Base-by-base conservation (phyloP, 192 early-diverging fungal genomes). In the Helicostylum pulchrum region DNA sequence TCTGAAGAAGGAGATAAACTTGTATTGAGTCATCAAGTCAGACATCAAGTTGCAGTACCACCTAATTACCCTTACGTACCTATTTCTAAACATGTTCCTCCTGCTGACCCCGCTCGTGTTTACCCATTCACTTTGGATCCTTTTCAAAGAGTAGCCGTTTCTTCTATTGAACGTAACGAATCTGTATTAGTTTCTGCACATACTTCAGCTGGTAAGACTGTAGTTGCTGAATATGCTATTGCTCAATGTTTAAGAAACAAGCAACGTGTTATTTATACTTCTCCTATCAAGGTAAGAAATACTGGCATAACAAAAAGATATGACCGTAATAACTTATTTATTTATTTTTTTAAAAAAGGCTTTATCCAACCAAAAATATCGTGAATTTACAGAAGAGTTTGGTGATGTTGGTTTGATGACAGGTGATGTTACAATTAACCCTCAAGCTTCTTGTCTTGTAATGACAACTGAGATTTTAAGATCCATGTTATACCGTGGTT, bases 391-490 rank as follows among this genome's bases (percentile, higher is more conserved):
- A 55, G 88, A 90, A 60, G 94, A 96, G 63, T 99, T 99, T 82
- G 93, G 93, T 15, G 97, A 99, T 73, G 97, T 99, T 1, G 97
- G 97, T 14, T 75, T 99, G 72, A 94, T 99, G 94, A 99, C 97
- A 1, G 97, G 97, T 53, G 97, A 99, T 82, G 93, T 96, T 7
- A 94, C 95, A 2, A 96, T 99, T 78, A 95, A 94, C 70, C 91
- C 95, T 12, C 83, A 82, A 55, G 94, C 97, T 0, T 91, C 88
- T 12, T 96, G 94, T 61, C 70, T 97, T 48, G 95, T 99, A 21
- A 99, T 99, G 97, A 99, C 97, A 0, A 99, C 97, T 0, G 97
- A 99, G 79, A 99, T 99, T 90, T 76, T 99, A 53, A 83, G 97
- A 30, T 89, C 87, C 46, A 99, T 99, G 97, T 82, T 99, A 21